A percentile compares a stretch with the other conserved stretches of the same genome.
These are phyloP conservation scores for Cercospora nicotianae DNA, from an alignment of 2,329 filamentous ascomycete species.

Conservation along the genomic window DNA sequence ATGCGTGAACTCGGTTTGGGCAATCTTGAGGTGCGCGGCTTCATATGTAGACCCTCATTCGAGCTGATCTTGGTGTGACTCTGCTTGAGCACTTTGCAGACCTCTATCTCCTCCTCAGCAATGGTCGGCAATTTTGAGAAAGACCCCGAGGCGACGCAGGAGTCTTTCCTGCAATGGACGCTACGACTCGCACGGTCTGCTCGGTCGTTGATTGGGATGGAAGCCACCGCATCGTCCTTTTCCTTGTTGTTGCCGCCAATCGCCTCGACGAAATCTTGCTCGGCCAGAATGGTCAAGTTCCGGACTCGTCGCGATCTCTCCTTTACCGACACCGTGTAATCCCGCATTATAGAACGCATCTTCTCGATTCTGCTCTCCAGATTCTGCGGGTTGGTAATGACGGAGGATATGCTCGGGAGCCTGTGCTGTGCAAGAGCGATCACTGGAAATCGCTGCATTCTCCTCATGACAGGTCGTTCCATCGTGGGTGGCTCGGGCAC, in stretches of 20 bases:
- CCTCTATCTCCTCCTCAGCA: background rate
- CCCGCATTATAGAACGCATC: background rate
- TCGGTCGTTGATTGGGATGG: background rate
- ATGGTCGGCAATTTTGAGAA: background rate
- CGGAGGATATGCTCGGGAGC: background rate
- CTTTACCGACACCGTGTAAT: background rate
- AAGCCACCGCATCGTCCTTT: background rate
- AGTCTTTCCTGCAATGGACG: background rate
- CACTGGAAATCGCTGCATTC: background rate
- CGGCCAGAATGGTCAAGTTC: background rate
- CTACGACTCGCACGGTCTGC: background rate
- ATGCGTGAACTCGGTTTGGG: background rate
- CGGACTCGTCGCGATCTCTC: background rate
- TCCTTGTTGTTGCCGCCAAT: background rate
- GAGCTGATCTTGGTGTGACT: background rate
- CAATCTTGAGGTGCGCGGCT: background rate
- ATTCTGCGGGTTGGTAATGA: background rate
- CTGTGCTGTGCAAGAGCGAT: background rate
- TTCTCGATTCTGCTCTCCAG: background rate
- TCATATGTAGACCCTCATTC: background rate
- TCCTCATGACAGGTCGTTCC: background rate
- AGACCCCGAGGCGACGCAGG: background rate
- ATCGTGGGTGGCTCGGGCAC: background rate
- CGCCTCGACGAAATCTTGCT: background rate
- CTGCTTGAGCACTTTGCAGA: background rate